These are phyloP conservation scores for Rhynchosporium agropyri DNA, from an alignment of 2,329 filamentous ascomycete species.

Conservation along the genomic window DNA sequence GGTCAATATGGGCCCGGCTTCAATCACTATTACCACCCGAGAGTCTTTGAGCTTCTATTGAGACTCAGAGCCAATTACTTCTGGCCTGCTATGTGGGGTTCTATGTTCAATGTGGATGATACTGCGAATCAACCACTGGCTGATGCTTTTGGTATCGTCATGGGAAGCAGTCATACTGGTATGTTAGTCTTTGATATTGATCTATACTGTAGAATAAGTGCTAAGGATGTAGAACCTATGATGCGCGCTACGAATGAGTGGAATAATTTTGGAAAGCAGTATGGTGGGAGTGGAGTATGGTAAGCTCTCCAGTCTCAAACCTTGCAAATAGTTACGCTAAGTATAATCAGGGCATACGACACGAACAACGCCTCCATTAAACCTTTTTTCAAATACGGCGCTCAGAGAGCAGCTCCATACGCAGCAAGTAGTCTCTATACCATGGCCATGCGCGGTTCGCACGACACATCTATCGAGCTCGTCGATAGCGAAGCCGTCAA, in stretches of 20 bases:
- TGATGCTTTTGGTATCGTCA: conserved; percentile 73
- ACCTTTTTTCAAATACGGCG: conserved; percentile 69
- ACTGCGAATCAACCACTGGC: conserved; percentile 67
- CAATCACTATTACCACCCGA: conserved; percentile 66
- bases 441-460: conserved; percentile 69
- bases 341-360: conserved; percentile 64
- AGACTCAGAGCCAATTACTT: conserved; percentile 73
- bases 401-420: conserved; percentile 64
- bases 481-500: conserved; percentile 58
- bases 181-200: neutral
- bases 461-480: conserved; percentile 62
- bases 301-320: neutral
- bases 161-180: conserved; percentile 68
- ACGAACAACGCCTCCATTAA: conserved; percentile 70
- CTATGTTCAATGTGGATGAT: conserved; percentile 74
- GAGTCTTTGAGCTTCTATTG: conserved; percentile 71
- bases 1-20: conserved; percentile 48
- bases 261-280: conserved; percentile 43
- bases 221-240: conserved; percentile 61
- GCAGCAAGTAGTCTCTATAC: conserved; percentile 67
- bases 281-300: conserved; percentile 48
- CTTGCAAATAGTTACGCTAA: neutral
- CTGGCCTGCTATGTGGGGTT: conserved; percentile 73
- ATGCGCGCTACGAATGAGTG: conserved; percentile 63
- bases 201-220: neutral